Conservation (phyloP, 2,329 filamentous ascomycete species). For the Dryadomyces sulphureus region DNA sequence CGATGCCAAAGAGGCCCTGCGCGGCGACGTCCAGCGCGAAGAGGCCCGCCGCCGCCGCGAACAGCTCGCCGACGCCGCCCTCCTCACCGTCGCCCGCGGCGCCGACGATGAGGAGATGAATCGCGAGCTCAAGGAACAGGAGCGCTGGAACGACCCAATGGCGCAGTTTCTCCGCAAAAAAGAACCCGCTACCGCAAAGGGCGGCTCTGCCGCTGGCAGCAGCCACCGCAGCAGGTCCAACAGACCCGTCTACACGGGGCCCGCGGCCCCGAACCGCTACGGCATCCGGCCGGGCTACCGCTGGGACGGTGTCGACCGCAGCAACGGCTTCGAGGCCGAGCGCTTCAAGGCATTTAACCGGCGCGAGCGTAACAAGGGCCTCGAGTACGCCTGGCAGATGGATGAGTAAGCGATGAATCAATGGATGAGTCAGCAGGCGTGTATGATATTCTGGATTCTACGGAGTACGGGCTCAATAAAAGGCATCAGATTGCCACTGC, state of each 20-base stretch:
- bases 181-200: slow-evolving; percentile 17
- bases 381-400: slow-evolving; percentile 94
- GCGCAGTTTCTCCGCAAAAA: slow-evolving; percentile 52
- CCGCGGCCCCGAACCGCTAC: slow-evolving; percentile 80
- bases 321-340: slow-evolving; percentile 86
- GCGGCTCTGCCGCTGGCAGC: background rate
- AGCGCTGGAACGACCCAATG: slow-evolving; percentile 91
- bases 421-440: background rate
- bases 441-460: too few species aligned
- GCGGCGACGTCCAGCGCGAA: slow-evolving; percentile 71
- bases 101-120: slow-evolving; percentile 85
- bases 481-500: too few species aligned
- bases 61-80: slow-evolving; percentile 63
- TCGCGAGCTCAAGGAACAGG: slow-evolving; percentile 57
- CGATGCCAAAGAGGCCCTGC: slow-evolving; percentile 53
- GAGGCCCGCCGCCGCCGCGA: slow-evolving; percentile 50
- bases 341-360: slow-evolving; percentile 81
- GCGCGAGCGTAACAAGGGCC: slow-evolving; percentile 56
- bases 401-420: slow-evolving; percentile 30
- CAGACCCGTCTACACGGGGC: slow-evolving; percentile 61
- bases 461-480: background rate
- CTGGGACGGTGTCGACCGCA: slow-evolving; percentile 93
- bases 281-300: slow-evolving; percentile 82
- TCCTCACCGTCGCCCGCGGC: slow-evolving; percentile 63
- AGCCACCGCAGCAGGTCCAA: slow-evolving; percentile 11